These are phyloP conservation scores for Xanthoconium stramineum DNA, from an alignment of 768 basidiomycete species.

Conservation along the genomic window DNA sequence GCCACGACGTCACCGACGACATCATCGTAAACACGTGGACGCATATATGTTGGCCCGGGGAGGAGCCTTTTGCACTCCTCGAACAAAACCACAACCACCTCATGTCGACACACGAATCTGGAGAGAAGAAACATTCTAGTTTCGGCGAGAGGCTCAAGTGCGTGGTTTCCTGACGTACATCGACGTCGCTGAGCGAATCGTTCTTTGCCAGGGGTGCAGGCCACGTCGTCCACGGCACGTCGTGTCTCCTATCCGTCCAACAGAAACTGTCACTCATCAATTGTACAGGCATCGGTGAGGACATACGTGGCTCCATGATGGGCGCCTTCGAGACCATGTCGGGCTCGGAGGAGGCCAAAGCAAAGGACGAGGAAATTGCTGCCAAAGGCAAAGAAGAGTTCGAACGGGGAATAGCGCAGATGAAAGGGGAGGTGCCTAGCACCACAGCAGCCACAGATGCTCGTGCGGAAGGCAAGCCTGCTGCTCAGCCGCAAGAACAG, in stretches of 20 bases:
- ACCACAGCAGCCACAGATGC: neutral
- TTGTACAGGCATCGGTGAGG: conserved; percentile 41
- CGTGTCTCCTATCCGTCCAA: neutral
- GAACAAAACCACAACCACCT: neutral
- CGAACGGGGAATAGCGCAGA: conserved; percentile 36
- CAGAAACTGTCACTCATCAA: conserved; percentile 1
- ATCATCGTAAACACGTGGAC: conserved; percentile 14
- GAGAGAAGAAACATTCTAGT: neutral
- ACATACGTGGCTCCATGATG: conserved; percentile 41
- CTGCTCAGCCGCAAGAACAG: neutral
- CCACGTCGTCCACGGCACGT: conserved; percentile 37
- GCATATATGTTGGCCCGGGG: neutral
- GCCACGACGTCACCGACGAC: conserved; percentile 22
- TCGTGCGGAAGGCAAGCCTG: neutral
- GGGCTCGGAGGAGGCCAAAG: conserved; percentile 20
- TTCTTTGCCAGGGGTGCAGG: conserved; percentile 30
- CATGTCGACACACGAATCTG: conserved; percentile 4
- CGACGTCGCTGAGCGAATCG: neutral
- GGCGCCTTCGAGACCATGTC: conserved; percentile 38
- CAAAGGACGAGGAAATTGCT: conserved; percentile 36
- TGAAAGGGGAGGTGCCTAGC: conserved; percentile 15
- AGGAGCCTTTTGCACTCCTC: too few species aligned
- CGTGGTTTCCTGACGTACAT: neutral
- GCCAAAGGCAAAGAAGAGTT: conserved; percentile 39
- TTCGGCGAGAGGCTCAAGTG: conserved; percentile 20